Evolutionary conservation across 78 protist genomes (phyloP).

Genomic region (Bodo saltans): DNA sequence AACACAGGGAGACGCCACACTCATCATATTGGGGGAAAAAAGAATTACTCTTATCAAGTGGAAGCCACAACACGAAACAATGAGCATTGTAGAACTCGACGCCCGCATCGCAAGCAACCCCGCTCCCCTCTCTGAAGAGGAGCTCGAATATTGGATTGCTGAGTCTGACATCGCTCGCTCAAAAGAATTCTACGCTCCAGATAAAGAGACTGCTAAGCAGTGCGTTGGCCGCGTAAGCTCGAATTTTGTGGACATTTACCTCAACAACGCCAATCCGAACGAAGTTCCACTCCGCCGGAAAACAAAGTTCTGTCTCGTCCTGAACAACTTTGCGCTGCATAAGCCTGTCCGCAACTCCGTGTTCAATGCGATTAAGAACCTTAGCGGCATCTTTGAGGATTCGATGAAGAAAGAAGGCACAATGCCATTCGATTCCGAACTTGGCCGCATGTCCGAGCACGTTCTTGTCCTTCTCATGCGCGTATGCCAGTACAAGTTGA

Average conservation of each 20-base stretch:
- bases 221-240: background rate
- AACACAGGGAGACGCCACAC: too few relatives aligned
- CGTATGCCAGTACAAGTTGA: background rate
- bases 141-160: too few relatives aligned
- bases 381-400: background rate
- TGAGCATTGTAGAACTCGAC: too few relatives aligned
- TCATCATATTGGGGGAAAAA: too few relatives aligned
- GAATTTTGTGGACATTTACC: background rate
- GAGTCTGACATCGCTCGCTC: too few relatives aligned
- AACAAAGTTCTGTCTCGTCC: slow-evolving; percentile 5
- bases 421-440: slow-evolving; percentile 32
- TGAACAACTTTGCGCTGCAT: slow-evolving; percentile 16
- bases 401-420: slow-evolving; percentile 17
- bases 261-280: background rate
- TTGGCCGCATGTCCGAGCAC: slow-evolving; percentile 31
- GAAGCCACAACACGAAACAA: too few relatives aligned
- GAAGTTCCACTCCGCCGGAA: background rate
- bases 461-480: slow-evolving; percentile 15
- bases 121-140: too few relatives aligned
- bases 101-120: too few relatives aligned
- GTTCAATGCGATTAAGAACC: slow-evolving; percentile 1
- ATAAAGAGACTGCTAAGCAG: background rate
- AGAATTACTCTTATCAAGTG: too few relatives aligned
- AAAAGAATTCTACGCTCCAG: too few relatives aligned
- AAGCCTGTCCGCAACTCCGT: background rate